Conservation (phyloP, 164 flowering plant genomes). For the Echeveria elegans region DNA sequence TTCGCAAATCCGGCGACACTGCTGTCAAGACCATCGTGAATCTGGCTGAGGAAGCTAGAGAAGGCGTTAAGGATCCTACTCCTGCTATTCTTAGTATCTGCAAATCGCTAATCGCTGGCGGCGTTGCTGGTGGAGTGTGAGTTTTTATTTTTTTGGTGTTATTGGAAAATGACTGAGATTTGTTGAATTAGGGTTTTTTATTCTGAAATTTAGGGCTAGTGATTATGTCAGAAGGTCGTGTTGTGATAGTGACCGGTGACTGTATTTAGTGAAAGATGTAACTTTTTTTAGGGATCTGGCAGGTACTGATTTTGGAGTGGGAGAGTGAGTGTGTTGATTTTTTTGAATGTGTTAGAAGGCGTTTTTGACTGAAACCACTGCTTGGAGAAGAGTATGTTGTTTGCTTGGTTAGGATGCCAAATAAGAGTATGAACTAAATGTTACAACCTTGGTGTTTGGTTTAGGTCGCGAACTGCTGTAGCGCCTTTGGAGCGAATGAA, state of each 20-base stretch:
- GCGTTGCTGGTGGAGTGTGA: conserved; percentile 94
- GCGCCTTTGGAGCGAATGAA: conserved; percentile 84
- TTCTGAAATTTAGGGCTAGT: too few species aligned
- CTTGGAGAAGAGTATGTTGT: background rate
- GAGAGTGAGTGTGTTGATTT: conserved; percentile 57
- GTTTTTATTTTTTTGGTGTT: conserved; percentile 14
- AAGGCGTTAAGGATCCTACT: conserved; percentile 71
- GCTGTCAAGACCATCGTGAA: conserved; percentile 81
- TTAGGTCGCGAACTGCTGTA: conserved; percentile 64
- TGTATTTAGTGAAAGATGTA: too few species aligned
- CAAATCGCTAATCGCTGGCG: conserved; percentile 92
- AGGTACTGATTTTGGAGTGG: too few species aligned
- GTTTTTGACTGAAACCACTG: too few species aligned
- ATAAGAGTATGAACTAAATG: background rate
- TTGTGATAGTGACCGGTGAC: too few species aligned
- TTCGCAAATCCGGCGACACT: conserved; percentile 51
- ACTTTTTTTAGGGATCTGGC: too few species aligned
- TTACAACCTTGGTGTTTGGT: background rate
- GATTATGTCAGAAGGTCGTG: too few species aligned
- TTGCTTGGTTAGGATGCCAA: background rate
- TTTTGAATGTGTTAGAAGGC: background rate
- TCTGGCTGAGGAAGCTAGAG: conserved; percentile 91
- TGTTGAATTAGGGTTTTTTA: too few species aligned
- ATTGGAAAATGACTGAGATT: too few species aligned
- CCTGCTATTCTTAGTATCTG: conserved; percentile 48